Evolutionary conservation across 108 stramenopile genomes (phyloP), one percentile per base, ranked within the genome.

Genomic region (Nitzschia sp.): DNA sequence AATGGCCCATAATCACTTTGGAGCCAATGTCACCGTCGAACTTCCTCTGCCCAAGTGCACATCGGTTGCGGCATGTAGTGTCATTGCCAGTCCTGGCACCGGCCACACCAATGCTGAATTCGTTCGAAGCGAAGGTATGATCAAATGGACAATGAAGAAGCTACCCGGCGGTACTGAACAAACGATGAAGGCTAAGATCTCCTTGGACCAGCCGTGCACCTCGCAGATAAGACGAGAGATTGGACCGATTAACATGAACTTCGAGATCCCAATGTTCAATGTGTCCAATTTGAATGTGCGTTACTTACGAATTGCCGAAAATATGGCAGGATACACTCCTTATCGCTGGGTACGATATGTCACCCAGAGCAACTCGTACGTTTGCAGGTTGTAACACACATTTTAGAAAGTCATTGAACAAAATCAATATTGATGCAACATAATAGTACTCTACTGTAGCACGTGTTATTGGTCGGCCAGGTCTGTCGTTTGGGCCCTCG

Each of bases 301-400:
- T 30, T 98, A 99, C 79, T 73, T 99, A 60, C 85, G 97, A 69
- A 98, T 99, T 69, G 95, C 96, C 2, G 99, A 99, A 68, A 79
- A 84, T 66, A 89, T 90, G 82, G 94, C 90, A 47, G 91, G 93
- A 53, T 99, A 99, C 83, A 95, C 97, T 35, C 99, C 99, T 19
- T 98, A 97, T 72, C 94, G 99, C 58, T 99, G 99, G 99, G 99
- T 99, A 28, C 90, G 99, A 53, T 99, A 99, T 73, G 98, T 99
- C 62, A 98, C 99, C 29, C 97, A 97, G 74, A 93, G 92, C 50
- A 91, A 78, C 57, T 94, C 91, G 28, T 99, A 98, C 81, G 98
- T 99, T 54, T 96, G 96, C 75, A 75, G 97, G 61, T 78, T 97
- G 82, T 96, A 79, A 58, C 34, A 46, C 32, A 34, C 21, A 57